Percentiles rank a stretch among this genome's conserved stretches.
Evolutionary conservation across 768 basidiomycete genomes (phyloP).

Genomic region (Lentinula lateritia): DNA sequence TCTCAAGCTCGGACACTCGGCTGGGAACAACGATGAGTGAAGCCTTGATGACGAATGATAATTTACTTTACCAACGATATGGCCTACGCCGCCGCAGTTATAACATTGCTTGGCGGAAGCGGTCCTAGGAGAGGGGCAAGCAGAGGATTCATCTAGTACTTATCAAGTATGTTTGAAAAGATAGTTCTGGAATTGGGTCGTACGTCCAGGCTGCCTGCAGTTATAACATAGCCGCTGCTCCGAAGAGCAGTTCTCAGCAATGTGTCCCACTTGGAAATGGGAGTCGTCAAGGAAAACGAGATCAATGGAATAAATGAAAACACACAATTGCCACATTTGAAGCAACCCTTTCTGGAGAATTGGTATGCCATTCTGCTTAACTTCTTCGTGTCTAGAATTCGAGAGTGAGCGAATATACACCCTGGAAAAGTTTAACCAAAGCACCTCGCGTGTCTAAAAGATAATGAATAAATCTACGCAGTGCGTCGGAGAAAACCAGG

Average conservation of each 20-base stretch:
- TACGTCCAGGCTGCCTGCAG: conserved; percentile 92
- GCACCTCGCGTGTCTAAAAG: conserved; percentile 27
- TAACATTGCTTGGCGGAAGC: conserved; percentile 89
- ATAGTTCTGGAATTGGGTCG: conserved; percentile 82
- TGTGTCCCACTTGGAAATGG: conserved; percentile 68
- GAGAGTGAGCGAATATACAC: neutral
- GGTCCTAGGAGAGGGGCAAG: conserved; percentile 80
- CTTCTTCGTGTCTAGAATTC: conserved; percentile 13
- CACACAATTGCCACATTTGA: conserved; percentile 91
- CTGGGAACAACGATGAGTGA: conserved; percentile 21
- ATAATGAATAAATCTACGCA: conserved; percentile 6
- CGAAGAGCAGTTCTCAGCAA: conserved; percentile 88
- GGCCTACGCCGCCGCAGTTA: conserved; percentile 88
- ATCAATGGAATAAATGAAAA: conserved; percentile 16
- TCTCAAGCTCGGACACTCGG: conserved; percentile 79
- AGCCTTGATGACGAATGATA: neutral
- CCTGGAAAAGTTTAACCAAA: conserved; percentile 10
- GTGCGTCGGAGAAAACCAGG: neutral
- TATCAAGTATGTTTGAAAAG: conserved; percentile 21
- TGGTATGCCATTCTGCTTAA: conserved; percentile 62
- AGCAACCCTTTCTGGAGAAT: conserved; percentile 84
- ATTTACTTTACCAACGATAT: conserved; percentile 53
- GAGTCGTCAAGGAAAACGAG: conserved; percentile 12
- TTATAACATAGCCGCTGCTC: conserved; percentile 91
- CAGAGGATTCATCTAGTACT: conserved; percentile 23